A percentile compares a stretch with the other conserved stretches of the same genome.
Conservation (phyloP, 176 grass and related monocot genomes). For the Oryza coarctata region DNA sequence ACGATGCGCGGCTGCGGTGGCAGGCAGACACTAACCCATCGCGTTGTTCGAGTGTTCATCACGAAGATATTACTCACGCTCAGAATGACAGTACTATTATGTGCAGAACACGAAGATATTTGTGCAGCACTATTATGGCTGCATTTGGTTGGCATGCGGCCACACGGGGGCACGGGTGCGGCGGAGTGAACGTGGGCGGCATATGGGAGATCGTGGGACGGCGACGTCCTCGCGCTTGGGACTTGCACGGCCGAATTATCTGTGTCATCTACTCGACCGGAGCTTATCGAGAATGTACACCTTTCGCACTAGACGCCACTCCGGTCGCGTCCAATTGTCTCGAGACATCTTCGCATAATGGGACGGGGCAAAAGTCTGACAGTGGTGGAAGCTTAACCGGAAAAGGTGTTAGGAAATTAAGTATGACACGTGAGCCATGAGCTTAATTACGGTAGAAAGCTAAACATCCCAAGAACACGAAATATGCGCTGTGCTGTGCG, state of each 20-base stretch:
- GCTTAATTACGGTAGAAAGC: no score
- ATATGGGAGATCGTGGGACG: slow-evolving; percentile 15
- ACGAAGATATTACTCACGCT: no score
- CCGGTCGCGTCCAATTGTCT: background rate
- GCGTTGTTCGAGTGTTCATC: background rate
- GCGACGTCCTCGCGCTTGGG: background rate
- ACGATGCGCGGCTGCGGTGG: background rate
- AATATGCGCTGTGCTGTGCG: no score
- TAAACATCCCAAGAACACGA: no score
- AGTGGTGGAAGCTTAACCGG: background rate
- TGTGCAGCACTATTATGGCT: no score
- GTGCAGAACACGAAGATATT: no score
- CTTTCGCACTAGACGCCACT: background rate
- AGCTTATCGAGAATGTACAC: no score
- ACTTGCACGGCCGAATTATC: background rate
- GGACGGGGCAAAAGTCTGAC: background rate
- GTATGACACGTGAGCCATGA: background rate
- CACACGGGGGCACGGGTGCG: background rate
- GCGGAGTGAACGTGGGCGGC: background rate
- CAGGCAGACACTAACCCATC: background rate
- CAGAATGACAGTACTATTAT: no score
- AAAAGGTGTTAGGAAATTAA: background rate
- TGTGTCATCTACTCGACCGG: no score
- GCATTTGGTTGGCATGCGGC: no score
- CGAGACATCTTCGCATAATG: background rate